Base-by-base conservation (phyloP, 805 yeast species). In the Spathaspora boniae region DNA sequence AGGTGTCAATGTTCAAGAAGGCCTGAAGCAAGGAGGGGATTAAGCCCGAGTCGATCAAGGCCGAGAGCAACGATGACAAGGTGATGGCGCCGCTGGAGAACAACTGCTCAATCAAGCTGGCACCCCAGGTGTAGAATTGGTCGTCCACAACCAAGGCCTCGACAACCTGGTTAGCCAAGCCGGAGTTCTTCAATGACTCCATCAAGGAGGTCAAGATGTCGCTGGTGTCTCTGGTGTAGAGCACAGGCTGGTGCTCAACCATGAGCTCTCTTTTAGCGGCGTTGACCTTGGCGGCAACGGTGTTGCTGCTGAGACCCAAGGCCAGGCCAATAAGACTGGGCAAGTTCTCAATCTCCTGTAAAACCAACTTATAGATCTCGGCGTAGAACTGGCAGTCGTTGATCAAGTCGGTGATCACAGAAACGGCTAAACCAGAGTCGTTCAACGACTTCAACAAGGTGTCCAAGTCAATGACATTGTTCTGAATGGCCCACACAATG, bases 161-260 rank as follows among this genome's bases (percentile, higher is more conserved):
- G 30, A 66, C 68, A 37, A 66, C 69, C 20, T 52, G 56, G 15
- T 53, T 41, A 26, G 68, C 70, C 48, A 66, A 62, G 28, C 71
- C 71, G 16, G 71, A 65, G 28, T 58, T 43, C 49, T 63, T 64
- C 50, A 66, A 62, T 1, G 72, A 65, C 47, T 64, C 69, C 63
- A 66, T 55, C 46, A 66, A 61, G 34, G 58, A 48, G 36, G 60
- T 50, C 31, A 66, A 48, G 24, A 60, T 39, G 9, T 38, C 47
- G 23, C 41, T 16, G 8, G 25, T 25, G 41, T 47, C 48, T 42
- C 45, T 47, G 15, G 40, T 23, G 25, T 31, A 37, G 16, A 42
- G 16, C 6, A 29, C 33, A 22, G 27, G 34, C 15, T 27, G 39
- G n/a, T 3, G 3, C 12, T 23, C 23, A 22, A 20, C 22, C 30